These are phyloP conservation scores for Ophiocordyceps sinensis DNA, from an alignment of 2,329 filamentous ascomycete genomes.

Conservation along the genomic window DNA sequence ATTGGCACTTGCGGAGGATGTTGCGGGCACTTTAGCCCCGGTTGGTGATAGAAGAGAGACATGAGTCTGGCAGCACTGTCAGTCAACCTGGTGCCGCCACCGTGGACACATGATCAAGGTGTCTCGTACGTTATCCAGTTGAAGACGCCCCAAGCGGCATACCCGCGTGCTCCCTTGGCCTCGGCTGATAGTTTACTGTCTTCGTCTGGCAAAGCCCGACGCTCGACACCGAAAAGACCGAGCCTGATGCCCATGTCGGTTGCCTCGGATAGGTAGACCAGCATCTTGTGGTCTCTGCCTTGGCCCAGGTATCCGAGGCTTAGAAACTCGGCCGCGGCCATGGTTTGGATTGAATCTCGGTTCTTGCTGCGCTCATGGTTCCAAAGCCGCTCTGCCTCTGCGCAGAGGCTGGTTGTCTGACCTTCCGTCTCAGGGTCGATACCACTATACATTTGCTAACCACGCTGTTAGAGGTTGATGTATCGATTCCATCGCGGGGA, in stretches of 20 bases:
- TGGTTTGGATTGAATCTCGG: constrained; percentile 9
- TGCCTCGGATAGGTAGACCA: constrained; percentile 11
- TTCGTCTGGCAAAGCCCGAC: not conserved
- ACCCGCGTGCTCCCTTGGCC: constrained; percentile 2
- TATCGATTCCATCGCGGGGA: not conserved
- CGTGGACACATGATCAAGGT: not conserved
- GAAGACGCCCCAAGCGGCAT: constrained; percentile 12
- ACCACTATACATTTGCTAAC: constrained; percentile 19
- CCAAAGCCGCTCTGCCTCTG: constrained; percentile 14
- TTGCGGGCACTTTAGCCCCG: constrained; percentile 9
- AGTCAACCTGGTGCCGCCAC: not conserved
- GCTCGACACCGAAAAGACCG: constrained; percentile 9
- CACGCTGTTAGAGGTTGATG: not conserved
- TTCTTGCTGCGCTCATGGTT: constrained; percentile 6
- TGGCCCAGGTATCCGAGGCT: constrained; percentile 16
- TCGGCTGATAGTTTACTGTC: constrained; percentile 3
- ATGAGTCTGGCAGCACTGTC: constrained; percentile 10
- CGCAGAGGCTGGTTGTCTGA: constrained; percentile 9
- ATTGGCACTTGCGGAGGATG: constrained; percentile 6
- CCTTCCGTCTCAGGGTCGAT: constrained; percentile 11
- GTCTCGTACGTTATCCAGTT: constrained; percentile 19
- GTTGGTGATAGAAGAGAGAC: constrained; percentile 18
- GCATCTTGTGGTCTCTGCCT: constrained; percentile 14
- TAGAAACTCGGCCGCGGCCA: constrained; percentile 15
- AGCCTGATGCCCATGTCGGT: constrained; percentile 12